phyloP scores from a whole-genome alignment of 371 early-diverging fungal species.

The Mortierella sp. region DNA sequence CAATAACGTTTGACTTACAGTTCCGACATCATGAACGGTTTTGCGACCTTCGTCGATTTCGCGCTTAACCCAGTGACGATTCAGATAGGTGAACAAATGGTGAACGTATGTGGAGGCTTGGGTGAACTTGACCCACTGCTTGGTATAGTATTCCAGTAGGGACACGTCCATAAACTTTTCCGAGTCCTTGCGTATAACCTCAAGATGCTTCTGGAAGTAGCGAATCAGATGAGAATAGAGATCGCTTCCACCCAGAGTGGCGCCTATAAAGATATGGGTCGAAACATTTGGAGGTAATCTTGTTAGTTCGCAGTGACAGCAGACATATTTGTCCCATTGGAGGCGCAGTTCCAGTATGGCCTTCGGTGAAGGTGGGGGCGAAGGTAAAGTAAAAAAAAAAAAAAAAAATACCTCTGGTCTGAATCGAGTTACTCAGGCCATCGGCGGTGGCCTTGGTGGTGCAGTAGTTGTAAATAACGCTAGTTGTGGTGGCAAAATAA shows the following conservation, averaged over 20 bases:
- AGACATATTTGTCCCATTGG: neutral
- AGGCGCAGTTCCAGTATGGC: conserved; percentile 19
- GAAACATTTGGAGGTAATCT: neutral
- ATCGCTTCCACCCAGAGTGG: conserved; percentile 88
- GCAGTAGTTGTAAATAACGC: conserved; percentile 90
- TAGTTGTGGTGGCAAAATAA: conserved; percentile 33
- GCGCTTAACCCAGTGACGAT: conserved; percentile 97
- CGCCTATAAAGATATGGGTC: conserved; percentile 62
- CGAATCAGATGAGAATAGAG: conserved; percentile 82
- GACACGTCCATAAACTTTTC: conserved; percentile 80
- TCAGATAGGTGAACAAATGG: conserved; percentile 94
- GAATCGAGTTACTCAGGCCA: conserved; percentile 42
- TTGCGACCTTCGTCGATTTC: conserved; percentile 94
- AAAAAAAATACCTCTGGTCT: conserved; percentile 46
- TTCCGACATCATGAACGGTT: conserved; percentile 94
- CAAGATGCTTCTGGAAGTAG: conserved; percentile 81
- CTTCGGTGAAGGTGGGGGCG: neutral
- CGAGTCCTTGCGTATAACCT: conserved; percentile 64
- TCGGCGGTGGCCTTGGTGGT: conserved; percentile 57
- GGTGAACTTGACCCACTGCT: conserved; percentile 91
- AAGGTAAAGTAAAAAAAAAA: neutral
- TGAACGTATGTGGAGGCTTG: conserved; percentile 86
- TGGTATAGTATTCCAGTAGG: conserved; percentile 88
- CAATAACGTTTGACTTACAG: conserved; percentile 67
- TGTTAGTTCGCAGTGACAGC: neutral